Percentiles rank a stretch among this genome's conserved stretches.
Evolutionary conservation across 2,329 filamentous ascomycete genomes (phyloP).

Genomic region (Aureobasidium melanogenum): DNA sequence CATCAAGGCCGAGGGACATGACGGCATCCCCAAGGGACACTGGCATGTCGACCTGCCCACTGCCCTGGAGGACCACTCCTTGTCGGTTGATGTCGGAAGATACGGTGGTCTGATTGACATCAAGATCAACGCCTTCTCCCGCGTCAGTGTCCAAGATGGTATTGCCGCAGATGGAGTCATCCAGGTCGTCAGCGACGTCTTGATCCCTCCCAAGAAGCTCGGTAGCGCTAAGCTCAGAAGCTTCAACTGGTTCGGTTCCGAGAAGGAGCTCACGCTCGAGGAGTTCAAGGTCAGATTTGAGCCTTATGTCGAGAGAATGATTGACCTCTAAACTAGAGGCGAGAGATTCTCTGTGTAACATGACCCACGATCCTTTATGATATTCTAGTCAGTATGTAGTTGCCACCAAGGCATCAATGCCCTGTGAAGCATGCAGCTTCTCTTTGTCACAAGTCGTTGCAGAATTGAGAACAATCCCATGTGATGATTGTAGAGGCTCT

Average conservation of each 20-base stretch:
- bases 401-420: not conserved
- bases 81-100: constrained; percentile 63
- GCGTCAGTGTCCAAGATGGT: constrained; percentile 59
- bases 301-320: constrained; percentile 31
- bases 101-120: constrained; percentile 63
- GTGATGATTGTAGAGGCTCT: no score
- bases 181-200: constrained; percentile 62
- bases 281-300: constrained; percentile 50
- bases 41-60: constrained; percentile 66
- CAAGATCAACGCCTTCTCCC: constrained; percentile 63
- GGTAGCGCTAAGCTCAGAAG: constrained; percentile 25
- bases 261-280: constrained; percentile 48
- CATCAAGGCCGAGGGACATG: constrained; percentile 38
- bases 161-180: constrained; percentile 73
- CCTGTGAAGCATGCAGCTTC: not conserved
- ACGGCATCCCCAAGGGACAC: constrained; percentile 37
- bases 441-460: not conserved
- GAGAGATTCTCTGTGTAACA: not conserved
- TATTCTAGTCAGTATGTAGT: not conserved
- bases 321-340: not conserved
- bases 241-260: constrained; percentile 33
- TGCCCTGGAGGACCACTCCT: constrained; percentile 53
- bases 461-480: no score
- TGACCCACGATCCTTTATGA: constrained; percentile 5
- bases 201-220: constrained; percentile 64